phyloP scores from a whole-genome alignment of 2,329 filamentous ascomycete genomes.

The Apiospora arundinis region DNA sequence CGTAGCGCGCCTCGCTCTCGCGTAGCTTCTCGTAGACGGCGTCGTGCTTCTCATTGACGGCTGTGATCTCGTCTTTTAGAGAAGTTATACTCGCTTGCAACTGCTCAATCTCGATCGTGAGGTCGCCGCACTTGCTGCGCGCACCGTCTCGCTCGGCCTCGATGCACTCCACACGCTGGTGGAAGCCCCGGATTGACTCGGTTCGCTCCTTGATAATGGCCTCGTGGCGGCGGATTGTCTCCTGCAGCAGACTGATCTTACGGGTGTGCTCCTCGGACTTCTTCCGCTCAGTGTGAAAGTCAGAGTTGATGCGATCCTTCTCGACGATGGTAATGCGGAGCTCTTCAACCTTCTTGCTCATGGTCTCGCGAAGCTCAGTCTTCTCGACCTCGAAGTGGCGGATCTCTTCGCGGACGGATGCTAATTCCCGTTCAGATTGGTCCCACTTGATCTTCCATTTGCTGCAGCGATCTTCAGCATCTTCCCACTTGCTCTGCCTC shows the following conservation, averaged over 20 bases:
- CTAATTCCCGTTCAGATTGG: not conserved
- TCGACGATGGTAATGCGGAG: not conserved
- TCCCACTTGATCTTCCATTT: constrained; percentile 5
- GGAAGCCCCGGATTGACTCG: not conserved
- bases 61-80: not conserved
- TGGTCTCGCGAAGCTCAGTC: not conserved
- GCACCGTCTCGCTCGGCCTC: constrained; percentile 2
- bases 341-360: not conserved
- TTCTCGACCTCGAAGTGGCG: not conserved
- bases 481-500: not conserved
- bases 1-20: constrained; percentile 15
- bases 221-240: constrained; percentile 11
- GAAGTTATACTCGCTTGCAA: not conserved
- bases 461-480: not conserved
- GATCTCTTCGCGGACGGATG: not conserved
- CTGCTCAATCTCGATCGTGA: not conserved
- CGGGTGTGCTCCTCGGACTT: constrained; percentile 3
- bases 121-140: constrained; percentile 21
- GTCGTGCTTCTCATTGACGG: not conserved
- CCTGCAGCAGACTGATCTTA: not conserved
- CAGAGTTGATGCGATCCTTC: not conserved
- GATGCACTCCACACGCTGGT: not conserved
- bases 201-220: constrained; percentile 17
- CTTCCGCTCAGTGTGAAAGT: not conserved
- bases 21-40: constrained; percentile 2